These are phyloP conservation scores for Isoetes taiwanensis DNA, from an alignment of 75 land plant genomes.

Conservation along the genomic window DNA sequence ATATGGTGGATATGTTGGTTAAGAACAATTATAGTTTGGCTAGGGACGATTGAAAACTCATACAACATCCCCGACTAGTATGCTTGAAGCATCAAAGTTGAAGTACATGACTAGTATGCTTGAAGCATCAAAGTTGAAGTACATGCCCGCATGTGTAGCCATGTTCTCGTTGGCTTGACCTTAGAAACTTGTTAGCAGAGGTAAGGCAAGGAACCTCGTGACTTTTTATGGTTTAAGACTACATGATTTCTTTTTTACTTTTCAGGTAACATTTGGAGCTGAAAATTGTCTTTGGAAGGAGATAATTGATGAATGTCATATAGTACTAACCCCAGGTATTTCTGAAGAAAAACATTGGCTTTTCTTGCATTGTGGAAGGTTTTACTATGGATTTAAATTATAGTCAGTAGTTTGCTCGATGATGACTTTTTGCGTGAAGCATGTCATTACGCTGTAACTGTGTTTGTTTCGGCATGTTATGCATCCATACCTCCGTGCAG, in stretches of 20 bases:
- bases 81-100: slow-evolving; percentile 15
- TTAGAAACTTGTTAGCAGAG: slow-evolving; percentile 21
- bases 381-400: too few relatives aligned
- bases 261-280: slow-evolving; percentile 29
- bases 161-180: slow-evolving; percentile 38
- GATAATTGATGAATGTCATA: slow-evolving; percentile 22
- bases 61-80: slow-evolving; percentile 23
- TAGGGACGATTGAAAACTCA: slow-evolving; percentile 37
- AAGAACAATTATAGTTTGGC: too few relatives aligned
- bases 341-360: too few relatives aligned
- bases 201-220: too few relatives aligned
- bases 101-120: slow-evolving; percentile 23
- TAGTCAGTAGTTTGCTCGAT: too few relatives aligned
- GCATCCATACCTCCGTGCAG: slow-evolving; percentile 35
- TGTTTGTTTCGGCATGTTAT: slow-evolving; percentile 35
- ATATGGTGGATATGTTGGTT: too few relatives aligned
- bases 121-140: slow-evolving; percentile 17
- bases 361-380: too few relatives aligned
- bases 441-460: slow-evolving; percentile 27
- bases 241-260: too few relatives aligned
- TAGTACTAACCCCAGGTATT: slow-evolving; percentile 34
- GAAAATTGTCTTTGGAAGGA: slow-evolving; percentile 29
- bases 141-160: slow-evolving; percentile 40
- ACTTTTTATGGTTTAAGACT: too few relatives aligned
- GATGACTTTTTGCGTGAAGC: slow-evolving; percentile 20